Percentiles rank a stretch among this genome's conserved stretches.
phyloP scores from a whole-genome alignment of 306 rosid species.

The Hippophae tibetana region DNA sequence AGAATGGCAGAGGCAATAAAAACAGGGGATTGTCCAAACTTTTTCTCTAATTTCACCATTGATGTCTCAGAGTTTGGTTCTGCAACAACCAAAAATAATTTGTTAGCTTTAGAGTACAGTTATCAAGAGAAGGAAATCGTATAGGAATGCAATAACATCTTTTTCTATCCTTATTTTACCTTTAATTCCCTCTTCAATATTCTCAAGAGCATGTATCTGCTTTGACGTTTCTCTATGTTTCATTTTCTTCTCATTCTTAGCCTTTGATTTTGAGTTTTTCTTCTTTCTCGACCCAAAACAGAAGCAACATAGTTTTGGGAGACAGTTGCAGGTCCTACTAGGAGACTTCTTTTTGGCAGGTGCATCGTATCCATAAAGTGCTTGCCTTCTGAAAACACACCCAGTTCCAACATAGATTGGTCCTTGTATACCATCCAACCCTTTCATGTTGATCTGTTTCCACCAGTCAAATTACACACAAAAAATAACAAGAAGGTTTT shows the following conservation, averaged over 20 bases:
- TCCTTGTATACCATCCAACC: conserved; percentile 90
- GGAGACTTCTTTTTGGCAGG: conserved; percentile 76
- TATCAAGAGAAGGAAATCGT: background rate
- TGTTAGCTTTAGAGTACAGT: background rate
- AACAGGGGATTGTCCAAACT: conserved; percentile 89
- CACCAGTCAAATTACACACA: conserved; percentile 14
- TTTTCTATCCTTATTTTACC: conserved; percentile 25
- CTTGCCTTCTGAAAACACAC: conserved; percentile 85
- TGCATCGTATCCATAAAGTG: conserved; percentile 85
- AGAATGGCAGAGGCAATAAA: conserved; percentile 59
- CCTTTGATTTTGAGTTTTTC: conserved; percentile 30
- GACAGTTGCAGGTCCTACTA: conserved; percentile 90
- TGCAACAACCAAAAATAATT: conserved; percentile 29
- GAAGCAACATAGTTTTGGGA: conserved; percentile 82
- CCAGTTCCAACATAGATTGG: conserved; percentile 98
- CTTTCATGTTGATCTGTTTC: conserved; percentile 96
- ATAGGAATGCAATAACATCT: background rate
- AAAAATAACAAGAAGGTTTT: too few relatives aligned
- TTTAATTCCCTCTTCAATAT: conserved; percentile 68
- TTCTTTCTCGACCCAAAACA: conserved; percentile 62
- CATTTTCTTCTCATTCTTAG: conserved; percentile 43
- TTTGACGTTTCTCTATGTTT: conserved; percentile 87
- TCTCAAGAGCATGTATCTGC: conserved; percentile 95
- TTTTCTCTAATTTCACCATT: conserved; percentile 75
- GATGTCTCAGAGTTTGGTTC: conserved; percentile 38